These are phyloP conservation scores for Fusarium irregulare DNA, from an alignment of 2,329 filamentous ascomycete genomes.

Conservation along the genomic window DNA sequence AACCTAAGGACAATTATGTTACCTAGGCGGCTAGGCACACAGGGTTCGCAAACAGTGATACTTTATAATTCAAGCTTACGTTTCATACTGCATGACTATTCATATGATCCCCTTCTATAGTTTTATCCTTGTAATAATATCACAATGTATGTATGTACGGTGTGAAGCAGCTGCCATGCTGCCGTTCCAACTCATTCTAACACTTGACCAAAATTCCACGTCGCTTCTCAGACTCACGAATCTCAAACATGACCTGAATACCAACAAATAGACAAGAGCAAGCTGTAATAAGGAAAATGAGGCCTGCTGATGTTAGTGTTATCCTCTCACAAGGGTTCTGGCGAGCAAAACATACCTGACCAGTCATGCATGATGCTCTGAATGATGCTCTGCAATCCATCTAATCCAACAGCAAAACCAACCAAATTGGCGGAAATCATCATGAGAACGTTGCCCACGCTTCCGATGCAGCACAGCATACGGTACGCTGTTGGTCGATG, in stretches of 20 bases:
- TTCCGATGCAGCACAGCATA: constrained; percentile 82
- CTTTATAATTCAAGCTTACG: neutral
- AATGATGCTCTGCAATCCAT: constrained; percentile 83
- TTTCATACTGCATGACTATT: constrained; percentile 18
- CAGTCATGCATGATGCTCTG: constrained; percentile 80
- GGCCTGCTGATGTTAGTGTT: constrained; percentile 60
- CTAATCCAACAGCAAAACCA: constrained; percentile 91
- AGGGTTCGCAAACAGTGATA: neutral
- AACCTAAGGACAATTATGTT: too few relatives aligned
- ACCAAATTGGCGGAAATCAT: constrained; percentile 97
- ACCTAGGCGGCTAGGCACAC: neutral
- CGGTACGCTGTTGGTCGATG: constrained; percentile 77
- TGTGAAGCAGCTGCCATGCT: neutral
- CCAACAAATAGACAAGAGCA: constrained; percentile 84
- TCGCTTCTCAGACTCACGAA: constrained; percentile 84
- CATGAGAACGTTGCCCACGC: constrained; percentile 86
- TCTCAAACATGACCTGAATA: constrained; percentile 95
- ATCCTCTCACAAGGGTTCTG: neutral
- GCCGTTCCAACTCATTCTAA: constrained; percentile 52
- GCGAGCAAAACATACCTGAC: constrained; percentile 63
- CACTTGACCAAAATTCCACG: constrained; percentile 87
- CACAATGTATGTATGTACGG: constrained; percentile 35
- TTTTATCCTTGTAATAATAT: constrained; percentile 21
- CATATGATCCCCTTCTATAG: neutral
- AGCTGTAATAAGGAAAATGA: constrained; percentile 77